These are phyloP conservation scores for Xylaria digitata DNA, from an alignment of 2,329 filamentous ascomycete species.

Conservation along the genomic window DNA sequence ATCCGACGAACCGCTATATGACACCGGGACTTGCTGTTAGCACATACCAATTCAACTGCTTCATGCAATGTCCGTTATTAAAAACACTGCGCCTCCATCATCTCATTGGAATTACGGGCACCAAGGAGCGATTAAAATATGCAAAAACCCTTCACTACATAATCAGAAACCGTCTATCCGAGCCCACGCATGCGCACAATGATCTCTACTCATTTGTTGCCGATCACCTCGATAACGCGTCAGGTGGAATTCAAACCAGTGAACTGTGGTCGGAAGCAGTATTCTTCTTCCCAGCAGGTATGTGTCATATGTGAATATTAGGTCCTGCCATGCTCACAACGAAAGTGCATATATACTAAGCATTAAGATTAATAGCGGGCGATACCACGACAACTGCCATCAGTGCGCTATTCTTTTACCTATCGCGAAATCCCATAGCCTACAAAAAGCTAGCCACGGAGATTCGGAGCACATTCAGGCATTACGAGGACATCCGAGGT, in stretches of 20 bases:
- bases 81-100: constrained; percentile 26
- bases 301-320: not conserved
- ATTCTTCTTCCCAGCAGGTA: constrained; percentile 34
- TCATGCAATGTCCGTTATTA: constrained; percentile 38
- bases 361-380: constrained; percentile 2
- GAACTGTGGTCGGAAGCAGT: constrained; percentile 38
- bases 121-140: no score
- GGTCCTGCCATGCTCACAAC: not conserved
- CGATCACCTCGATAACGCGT: constrained; percentile 10
- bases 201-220: constrained; percentile 35
- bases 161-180: constrained; percentile 22
- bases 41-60: constrained; percentile 30
- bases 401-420: constrained; percentile 29
- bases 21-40: constrained; percentile 21
- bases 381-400: constrained; percentile 23
- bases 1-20: constrained; percentile 28
- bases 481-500: constrained; percentile 7
- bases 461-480: constrained; percentile 18
- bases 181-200: constrained; percentile 28
- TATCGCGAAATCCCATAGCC: not conserved
- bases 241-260: constrained; percentile 4
- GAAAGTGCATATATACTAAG: no score
- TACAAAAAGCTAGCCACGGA: constrained; percentile 27
- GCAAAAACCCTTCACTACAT: constrained; percentile 26
- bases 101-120: constrained; percentile 21